These are phyloP conservation scores for Liquidambar formosana DNA, from an alignment of 164 flowering plant genomes.

Conservation along the genomic window DNA sequence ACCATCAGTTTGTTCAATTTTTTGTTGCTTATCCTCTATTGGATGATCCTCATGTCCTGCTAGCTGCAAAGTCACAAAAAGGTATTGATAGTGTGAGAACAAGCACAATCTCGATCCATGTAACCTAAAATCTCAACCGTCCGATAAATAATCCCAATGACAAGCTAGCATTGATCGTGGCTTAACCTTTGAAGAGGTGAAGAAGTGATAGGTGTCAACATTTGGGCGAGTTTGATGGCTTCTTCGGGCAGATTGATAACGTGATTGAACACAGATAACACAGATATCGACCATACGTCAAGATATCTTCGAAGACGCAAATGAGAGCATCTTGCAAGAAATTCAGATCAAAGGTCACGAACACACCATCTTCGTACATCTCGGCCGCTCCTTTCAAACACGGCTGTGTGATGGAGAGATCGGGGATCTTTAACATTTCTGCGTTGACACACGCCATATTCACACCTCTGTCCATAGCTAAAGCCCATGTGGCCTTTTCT, in stretches of 20 bases:
- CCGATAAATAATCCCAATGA: no score
- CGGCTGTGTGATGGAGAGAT: slow-evolving; percentile 46
- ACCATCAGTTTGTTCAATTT: slow-evolving; percentile 28
- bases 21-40: slow-evolving; percentile 27
- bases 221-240: slow-evolving; percentile 43
- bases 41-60: slow-evolving; percentile 9
- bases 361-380: slow-evolving; percentile 77
- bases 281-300: slow-evolving; percentile 77
- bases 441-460: slow-evolving; percentile 73
- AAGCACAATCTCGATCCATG: not conserved
- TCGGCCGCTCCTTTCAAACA: slow-evolving; percentile 81
- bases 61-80: slow-evolving; percentile 11
- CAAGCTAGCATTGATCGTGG: no score
- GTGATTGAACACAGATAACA: slow-evolving; percentile 76
- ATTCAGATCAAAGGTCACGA: slow-evolving; percentile 61
- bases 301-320: slow-evolving; percentile 55
- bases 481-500: slow-evolving; percentile 82
- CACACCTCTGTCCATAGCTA: slow-evolving; percentile 79
- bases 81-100: not conserved
- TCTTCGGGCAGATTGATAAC: slow-evolving; percentile 46
- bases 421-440: slow-evolving; percentile 50
- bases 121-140: no score
- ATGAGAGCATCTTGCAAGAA: slow-evolving; percentile 72
- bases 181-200: slow-evolving; percentile 1
- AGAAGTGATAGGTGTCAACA: not conserved